Evolutionary conservation across 2,329 filamentous ascomycete genomes (phyloP).

Genomic region (Apiospora phragmitis): DNA sequence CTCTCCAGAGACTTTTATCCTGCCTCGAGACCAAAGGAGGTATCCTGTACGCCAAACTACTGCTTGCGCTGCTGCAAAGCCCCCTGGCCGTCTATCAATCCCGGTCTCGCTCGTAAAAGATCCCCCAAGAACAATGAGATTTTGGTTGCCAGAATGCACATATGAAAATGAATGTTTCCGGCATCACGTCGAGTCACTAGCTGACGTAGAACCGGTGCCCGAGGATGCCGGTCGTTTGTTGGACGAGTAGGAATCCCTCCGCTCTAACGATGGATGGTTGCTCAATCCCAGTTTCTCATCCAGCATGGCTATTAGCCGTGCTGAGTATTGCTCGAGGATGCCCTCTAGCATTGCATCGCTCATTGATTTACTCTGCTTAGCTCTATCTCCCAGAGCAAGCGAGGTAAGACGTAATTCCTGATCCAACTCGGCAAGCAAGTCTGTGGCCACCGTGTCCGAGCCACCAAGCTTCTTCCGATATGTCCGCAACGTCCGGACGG

Average conservation of each 20-base stretch:
- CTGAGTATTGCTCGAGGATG: constrained; percentile 74
- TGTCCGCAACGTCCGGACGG: constrained; percentile 60
- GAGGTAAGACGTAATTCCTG: constrained; percentile 64
- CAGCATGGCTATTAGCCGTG: constrained; percentile 68
- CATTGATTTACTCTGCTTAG: constrained; percentile 53
- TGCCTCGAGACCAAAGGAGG: neutral
- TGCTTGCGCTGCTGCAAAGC: constrained; percentile 3
- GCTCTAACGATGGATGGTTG: constrained; percentile 28
- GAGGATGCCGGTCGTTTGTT: constrained; percentile 23
- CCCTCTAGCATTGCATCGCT: constrained; percentile 61
- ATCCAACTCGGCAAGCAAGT: constrained; percentile 62
- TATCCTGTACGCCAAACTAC: constrained; percentile 10
- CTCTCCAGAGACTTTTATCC: constrained; percentile 15
- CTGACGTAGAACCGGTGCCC: constrained; percentile 20
- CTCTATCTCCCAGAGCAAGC: constrained; percentile 59
- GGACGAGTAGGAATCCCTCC: constrained; percentile 20
- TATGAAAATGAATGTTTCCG: neutral
- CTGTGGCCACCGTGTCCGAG: constrained; percentile 55
- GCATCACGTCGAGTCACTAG: constrained; percentile 13
- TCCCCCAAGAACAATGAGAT: neutral
- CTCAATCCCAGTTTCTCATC: constrained; percentile 67
- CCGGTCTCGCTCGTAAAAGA: neutral
- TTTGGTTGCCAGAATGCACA: neutral
- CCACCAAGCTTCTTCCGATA: constrained; percentile 65
- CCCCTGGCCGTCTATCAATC: neutral